These are phyloP conservation scores for Verticillium klebahnii DNA, from an alignment of 2,329 filamentous ascomycete genomes.

Conservation along the genomic window DNA sequence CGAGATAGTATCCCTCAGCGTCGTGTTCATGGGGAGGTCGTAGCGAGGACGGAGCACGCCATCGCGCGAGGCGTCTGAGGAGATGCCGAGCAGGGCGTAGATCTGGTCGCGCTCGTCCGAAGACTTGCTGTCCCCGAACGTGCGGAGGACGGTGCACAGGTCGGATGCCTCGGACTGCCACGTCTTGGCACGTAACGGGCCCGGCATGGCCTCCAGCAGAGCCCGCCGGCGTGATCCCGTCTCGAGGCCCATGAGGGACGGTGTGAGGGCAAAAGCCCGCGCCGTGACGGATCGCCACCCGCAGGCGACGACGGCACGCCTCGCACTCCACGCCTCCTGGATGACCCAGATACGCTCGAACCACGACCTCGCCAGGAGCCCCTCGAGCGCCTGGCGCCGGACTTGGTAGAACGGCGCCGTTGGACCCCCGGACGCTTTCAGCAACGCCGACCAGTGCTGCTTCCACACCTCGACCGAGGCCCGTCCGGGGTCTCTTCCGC, in stretches of 20 bases:
- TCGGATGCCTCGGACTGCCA: neutral
- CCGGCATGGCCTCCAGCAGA: constrained; percentile 4
- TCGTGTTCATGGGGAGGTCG: neutral
- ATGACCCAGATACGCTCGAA: constrained; percentile 5
- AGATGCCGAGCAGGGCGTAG: constrained; percentile 3
- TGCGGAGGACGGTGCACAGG: neutral
- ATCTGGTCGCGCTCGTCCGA: constrained; percentile 1
- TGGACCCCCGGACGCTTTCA: neutral
- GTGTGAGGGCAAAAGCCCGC: neutral
- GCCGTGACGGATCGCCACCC: neutral
- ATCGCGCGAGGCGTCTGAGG: neutral
- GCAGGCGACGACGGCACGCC: neutral
- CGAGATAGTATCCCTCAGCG: neutral
- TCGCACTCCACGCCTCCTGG: constrained; percentile 2
- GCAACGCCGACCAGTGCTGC: neutral
- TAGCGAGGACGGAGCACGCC: neutral
- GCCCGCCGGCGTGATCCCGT: neutral
- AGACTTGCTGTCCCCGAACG: neutral
- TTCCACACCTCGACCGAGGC: neutral
- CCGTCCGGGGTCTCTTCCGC: neutral
- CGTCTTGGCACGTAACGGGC: neutral
- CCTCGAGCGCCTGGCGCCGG: neutral
- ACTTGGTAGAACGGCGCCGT: neutral
- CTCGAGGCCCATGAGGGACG: neutral
- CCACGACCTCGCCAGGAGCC: neutral